Evolutionary conservation across 2,329 filamentous ascomycete species (phyloP).

Genomic region (Arachnomyces sp.): DNA sequence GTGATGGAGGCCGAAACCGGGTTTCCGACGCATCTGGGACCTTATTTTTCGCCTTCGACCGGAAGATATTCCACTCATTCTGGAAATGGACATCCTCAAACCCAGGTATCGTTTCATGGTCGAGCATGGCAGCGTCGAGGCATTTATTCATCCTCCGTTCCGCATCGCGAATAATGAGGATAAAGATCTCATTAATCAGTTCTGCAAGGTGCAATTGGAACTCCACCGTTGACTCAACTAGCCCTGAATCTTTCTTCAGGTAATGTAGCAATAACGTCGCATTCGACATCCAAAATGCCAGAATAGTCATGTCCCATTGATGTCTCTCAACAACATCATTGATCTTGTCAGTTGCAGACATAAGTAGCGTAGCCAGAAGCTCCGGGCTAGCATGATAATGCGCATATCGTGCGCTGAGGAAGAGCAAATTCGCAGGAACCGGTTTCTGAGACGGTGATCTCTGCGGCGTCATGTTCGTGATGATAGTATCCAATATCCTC

Average conservation of each 20-base stretch:
- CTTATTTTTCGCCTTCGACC: constrained; percentile 81
- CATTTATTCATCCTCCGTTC: constrained; percentile 95
- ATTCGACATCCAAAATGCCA: constrained; percentile 98
- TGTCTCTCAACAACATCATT: constrained; percentile 91
- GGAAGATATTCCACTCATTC: constrained; percentile 97
- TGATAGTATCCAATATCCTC: constrained; percentile 86
- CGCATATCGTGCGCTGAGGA: constrained; percentile 88
- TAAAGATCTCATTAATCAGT: constrained; percentile 96
- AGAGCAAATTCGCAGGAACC: constrained; percentile 93
- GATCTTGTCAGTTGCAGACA: constrained; percentile 88
- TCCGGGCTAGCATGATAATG: constrained; percentile 91
- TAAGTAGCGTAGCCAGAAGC: constrained; percentile 68
- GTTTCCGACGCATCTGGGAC: constrained; percentile 78
- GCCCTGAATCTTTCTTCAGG: constrained; percentile 81
- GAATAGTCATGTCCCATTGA: constrained; percentile 99
- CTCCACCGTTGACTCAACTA: constrained; percentile 71
- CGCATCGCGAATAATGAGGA: constrained; percentile 90
- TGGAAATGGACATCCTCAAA: constrained; percentile 96
- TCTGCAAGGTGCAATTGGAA: constrained; percentile 92
- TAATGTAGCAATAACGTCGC: constrained; percentile 93
- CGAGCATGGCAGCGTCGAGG: constrained; percentile 84
- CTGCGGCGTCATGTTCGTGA: constrained; percentile 96
- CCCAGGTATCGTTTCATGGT: constrained; percentile 95
- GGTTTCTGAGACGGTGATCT: constrained; percentile 94
- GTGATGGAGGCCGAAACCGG: constrained; percentile 82